These are phyloP conservation scores for Hypoxylon sp. DNA, from an alignment of 2,329 filamentous ascomycete species.

Conservation along the genomic window DNA sequence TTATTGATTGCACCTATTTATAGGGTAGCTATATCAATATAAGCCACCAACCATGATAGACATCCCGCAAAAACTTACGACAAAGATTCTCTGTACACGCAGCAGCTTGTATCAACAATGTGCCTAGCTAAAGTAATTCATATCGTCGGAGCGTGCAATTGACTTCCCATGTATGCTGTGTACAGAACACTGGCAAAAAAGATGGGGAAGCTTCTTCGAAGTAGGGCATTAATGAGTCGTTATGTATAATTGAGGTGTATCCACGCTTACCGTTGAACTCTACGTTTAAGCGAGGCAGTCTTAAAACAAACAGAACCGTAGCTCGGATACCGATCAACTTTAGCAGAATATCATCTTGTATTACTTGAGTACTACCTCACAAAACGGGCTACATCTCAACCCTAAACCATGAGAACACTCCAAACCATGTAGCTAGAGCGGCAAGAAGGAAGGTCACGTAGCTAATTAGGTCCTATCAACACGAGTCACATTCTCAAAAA, in stretches of 20 bases:
- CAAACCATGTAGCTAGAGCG: not conserved
- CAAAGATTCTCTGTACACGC: no score
- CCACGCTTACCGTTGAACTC: no score
- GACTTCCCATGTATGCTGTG: not conserved
- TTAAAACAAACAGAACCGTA: no score
- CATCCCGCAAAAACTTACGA: no score
- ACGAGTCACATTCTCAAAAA: slow-evolving; percentile 19
- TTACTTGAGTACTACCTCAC: not conserved
- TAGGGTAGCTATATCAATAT: not conserved
- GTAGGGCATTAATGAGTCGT: no score
- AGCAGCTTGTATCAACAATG: no score
- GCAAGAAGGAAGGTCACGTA: not conserved
- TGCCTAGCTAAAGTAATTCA: not conserved
- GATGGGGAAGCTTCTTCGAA: no score
- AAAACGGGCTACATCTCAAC: not conserved
- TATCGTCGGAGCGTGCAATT: not conserved
- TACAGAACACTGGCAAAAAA: not conserved
- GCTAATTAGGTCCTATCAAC: slow-evolving; percentile 14
- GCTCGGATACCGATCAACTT: no score
- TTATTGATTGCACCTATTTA: not conserved
- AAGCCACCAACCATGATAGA: not conserved
- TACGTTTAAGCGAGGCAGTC: no score
- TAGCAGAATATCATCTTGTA: no score
- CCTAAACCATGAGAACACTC: slow-evolving; percentile 2
- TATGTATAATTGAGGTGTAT: no score